Conservation (phyloP, 257 asterid species). For the Nicotiana paniculata region DNA sequence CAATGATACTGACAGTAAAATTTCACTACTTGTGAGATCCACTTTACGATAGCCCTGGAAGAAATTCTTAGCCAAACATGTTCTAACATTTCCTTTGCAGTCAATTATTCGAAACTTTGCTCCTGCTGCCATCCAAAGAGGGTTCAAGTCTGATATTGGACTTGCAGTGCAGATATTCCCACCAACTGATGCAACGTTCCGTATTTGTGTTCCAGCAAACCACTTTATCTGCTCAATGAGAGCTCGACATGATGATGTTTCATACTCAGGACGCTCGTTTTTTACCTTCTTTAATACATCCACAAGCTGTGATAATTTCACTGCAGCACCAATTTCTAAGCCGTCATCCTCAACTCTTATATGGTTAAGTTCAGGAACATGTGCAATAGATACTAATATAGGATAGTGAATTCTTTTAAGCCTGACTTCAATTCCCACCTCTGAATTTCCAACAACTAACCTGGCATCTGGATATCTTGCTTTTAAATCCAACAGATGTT, state of each 20-base stretch:
- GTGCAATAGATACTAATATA: constrained; percentile 56
- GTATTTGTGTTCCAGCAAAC: constrained; percentile 95
- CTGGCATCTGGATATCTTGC: constrained; percentile 59
- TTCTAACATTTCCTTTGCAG: constrained; percentile 52
- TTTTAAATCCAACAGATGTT: constrained; percentile 55
- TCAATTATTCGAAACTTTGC: constrained; percentile 65
- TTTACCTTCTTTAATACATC: constrained; percentile 39
- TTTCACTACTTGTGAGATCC: constrained; percentile 64
- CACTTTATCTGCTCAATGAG: constrained; percentile 74
- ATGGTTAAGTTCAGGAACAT: constrained; percentile 69
- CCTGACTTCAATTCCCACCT: constrained; percentile 89
- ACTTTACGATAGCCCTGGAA: constrained; percentile 86
- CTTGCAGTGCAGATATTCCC: constrained; percentile 98
- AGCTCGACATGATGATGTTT: constrained; percentile 79
- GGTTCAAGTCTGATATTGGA: constrained; percentile 96
- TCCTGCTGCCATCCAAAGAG: constrained; percentile 86
- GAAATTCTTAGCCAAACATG: constrained; percentile 59
- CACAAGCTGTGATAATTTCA: constrained; percentile 68
- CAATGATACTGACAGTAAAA: constrained; percentile 66
- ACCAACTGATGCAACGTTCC: constrained; percentile 82
- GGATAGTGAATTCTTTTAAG: constrained; percentile 69
- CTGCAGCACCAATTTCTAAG: constrained; percentile 86
- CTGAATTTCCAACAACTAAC: constrained; percentile 82
- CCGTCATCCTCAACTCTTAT: constrained; percentile 57
- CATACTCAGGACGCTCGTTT: constrained; percentile 39